Conservation (phyloP, 306 rosid species). For the Delonix regia region DNA sequence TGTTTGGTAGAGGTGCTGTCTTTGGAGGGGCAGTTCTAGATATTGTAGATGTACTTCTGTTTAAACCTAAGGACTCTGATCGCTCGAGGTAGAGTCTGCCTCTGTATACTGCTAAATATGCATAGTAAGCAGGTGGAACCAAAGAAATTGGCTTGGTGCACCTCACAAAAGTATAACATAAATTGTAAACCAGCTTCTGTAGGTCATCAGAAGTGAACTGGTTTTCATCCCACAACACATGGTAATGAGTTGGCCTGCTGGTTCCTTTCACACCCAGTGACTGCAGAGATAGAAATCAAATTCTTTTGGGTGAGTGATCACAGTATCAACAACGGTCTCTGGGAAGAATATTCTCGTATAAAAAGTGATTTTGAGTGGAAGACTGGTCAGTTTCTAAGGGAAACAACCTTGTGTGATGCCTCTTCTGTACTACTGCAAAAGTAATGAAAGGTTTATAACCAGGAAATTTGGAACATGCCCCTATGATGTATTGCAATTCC, state of each 20-base stretch:
- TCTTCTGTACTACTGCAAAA: constrained; percentile 92
- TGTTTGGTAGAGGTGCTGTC: constrained; percentile 78
- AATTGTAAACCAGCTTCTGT: constrained; percentile 82
- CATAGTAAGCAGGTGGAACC: constrained; percentile 97
- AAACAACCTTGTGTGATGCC: constrained; percentile 96
- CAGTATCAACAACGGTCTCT: constrained; percentile 95
- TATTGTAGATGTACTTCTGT: constrained; percentile 47
- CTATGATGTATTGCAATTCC: constrained; percentile 76
- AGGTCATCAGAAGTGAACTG: constrained; percentile 91
- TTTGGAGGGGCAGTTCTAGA: constrained; percentile 89
- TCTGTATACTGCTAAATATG: constrained; percentile 94
- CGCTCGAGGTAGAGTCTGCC: constrained; percentile 96
- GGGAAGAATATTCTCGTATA: constrained; percentile 84
- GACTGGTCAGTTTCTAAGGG: constrained; percentile 72
- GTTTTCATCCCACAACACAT: constrained; percentile 91
- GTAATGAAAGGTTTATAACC: constrained; percentile 75
- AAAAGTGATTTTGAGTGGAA: constrained; percentile 50
- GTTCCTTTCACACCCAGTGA: constrained; percentile 98
- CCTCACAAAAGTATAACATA: constrained; percentile 87
- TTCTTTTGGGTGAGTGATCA: constrained; percentile 91
- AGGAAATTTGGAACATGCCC: constrained; percentile 69
- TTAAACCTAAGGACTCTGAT: constrained; percentile 63
- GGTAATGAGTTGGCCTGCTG: constrained; percentile 96
- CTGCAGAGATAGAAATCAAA: constrained; percentile 96
- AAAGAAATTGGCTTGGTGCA: constrained; percentile 98